Percentiles rank a stretch among this genome's conserved stretches.
phyloP scores from a whole-genome alignment of 2,329 filamentous ascomycete genomes.

The Beauveria sp. region DNA sequence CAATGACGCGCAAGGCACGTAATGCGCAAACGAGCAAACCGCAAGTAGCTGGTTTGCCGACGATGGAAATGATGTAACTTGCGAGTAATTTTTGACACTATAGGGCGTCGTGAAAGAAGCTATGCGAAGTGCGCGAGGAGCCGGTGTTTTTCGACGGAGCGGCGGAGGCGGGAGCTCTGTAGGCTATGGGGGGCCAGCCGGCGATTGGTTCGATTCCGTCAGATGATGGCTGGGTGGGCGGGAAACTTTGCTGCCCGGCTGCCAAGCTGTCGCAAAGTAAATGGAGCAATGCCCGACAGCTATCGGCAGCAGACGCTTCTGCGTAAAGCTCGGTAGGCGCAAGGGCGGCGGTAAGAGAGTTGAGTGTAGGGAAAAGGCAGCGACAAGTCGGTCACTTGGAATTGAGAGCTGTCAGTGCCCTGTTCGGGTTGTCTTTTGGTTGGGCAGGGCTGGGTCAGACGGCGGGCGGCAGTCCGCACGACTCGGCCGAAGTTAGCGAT shows the following conservation, averaged over 20 bases:
- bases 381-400: neutral
- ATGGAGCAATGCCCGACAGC: neutral
- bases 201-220: conserved; percentile 9
- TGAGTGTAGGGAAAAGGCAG: neutral
- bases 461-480: neutral
- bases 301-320: neutral
- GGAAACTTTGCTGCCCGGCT: neutral
- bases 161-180: neutral
- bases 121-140: neutral
- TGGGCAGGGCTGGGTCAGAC: conserved; percentile 4
- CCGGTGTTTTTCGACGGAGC: neutral
- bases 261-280: neutral
- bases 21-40: neutral
- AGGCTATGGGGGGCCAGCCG: neutral
- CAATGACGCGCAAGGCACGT: neutral
- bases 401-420: neutral
- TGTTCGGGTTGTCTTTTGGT: conserved; percentile 1
- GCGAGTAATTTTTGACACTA: neutral
- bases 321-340: neutral
- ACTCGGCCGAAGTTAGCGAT: conserved; percentile 5
- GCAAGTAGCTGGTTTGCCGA: neutral
- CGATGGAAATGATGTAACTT: neutral
- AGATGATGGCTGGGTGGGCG: conserved; percentile 3
- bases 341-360: neutral
- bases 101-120: too few species aligned